phyloP scores from a whole-genome alignment of 495 filamentous ascomycete genomes.

The Neurospora sp. region DNA sequence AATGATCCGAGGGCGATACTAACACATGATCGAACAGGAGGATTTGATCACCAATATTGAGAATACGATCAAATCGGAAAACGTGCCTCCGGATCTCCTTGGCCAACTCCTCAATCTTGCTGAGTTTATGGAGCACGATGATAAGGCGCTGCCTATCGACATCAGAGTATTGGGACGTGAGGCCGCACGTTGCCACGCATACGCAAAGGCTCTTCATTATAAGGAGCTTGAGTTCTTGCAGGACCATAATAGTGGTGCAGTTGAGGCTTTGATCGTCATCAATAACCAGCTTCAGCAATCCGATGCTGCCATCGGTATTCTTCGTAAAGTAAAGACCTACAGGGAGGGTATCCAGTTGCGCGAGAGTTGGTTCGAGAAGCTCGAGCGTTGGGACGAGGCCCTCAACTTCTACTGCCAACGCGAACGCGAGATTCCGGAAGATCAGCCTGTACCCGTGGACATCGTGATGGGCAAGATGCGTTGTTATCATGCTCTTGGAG shows the following conservation, averaged over 20 bases:
- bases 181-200: conserved; percentile 90
- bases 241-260: conserved; percentile 89
- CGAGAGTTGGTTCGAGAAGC: conserved; percentile 97
- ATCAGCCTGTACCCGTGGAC: conserved; percentile 60
- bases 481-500: conserved; percentile 90
- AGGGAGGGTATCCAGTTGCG: conserved; percentile 82
- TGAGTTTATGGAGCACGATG: conserved; percentile 99
- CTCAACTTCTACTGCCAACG: conserved; percentile 79
- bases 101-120: conserved; percentile 92
- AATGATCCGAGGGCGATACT: background rate
- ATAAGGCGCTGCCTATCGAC: conserved; percentile 95
- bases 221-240: conserved; percentile 98
- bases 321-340: conserved; percentile 88
- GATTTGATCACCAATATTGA: conserved; percentile 93
- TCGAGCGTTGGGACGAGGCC: conserved; percentile 98
- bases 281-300: conserved; percentile 98
- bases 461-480: conserved; percentile 99
- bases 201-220: conserved; percentile 95
- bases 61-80: conserved; percentile 80
- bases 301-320: conserved; percentile 93
- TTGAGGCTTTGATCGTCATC: conserved; percentile 94
- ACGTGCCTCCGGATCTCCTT: conserved; percentile 89
- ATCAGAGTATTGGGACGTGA: conserved; percentile 87
- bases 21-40: conserved; percentile 42
- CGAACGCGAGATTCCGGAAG: conserved; percentile 52